Base-by-base conservation (phyloP, 2,329 filamentous ascomycete species). In the Fusarium decemcellulare region DNA sequence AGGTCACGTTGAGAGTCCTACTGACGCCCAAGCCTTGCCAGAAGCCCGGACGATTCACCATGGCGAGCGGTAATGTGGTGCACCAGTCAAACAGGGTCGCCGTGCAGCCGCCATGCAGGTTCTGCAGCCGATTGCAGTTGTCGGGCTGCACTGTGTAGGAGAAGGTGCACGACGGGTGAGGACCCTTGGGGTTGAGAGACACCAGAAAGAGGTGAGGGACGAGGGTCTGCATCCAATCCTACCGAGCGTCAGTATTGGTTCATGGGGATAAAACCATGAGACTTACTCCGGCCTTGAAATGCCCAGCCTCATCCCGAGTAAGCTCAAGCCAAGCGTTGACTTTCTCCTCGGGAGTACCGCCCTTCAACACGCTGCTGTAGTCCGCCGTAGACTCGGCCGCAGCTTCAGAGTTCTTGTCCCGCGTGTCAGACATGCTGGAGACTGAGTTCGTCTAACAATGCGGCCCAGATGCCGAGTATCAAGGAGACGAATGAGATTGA, bases 31-130 rank as follows among this genome's bases (percentile, higher is more conserved):
- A 83, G 40, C 80, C 81, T 59, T 84, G 80, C 87, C 91, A 92
- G 76, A 86, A 88, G 7, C 89, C 91, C 0, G 87, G 87, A 23
- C 81, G 81, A 46, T 85, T 85, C 54, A 91, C 77, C 39, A 90
- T 83, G 10, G 85, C 78, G 12, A 93, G 78, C 5, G 88, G 82
- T 16, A 88, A 76, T 4, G 88, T 88, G 0, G 92, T 93, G 71
- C 88, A 85, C 61, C 87, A 81, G 79, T 94, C 92, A 70, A 93
- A 90, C 5, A 94, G 79, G 0, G 90, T 90, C 3, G 92, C 87
- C 0, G 88, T 84, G 67, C 88, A 90, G 16, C 89, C 89, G 56
- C 88, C 89, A 74, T 91, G 89, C 58, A 91, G 79, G 78, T 86
- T 90, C 29, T 78, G 77, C 14, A 85, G 61, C 7, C 82, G 78